Percentiles rank a stretch among this genome's conserved stretches.
phyloP scores from a whole-genome alignment of 2,329 filamentous ascomycete genomes.

The Colletotrichum abscissum region DNA sequence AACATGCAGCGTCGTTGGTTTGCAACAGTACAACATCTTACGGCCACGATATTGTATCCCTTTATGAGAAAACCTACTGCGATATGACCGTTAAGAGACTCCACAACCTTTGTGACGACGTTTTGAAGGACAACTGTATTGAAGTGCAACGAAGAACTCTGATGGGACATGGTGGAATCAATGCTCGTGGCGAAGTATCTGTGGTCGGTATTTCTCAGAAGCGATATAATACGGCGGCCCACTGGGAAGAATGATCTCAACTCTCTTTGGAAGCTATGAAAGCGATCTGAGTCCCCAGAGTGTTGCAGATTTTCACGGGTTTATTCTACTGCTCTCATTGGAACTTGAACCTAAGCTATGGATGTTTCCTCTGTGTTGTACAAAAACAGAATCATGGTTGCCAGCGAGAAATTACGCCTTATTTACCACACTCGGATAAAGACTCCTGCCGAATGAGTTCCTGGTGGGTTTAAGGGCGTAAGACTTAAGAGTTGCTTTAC shows the following conservation, averaged over 20 bases:
- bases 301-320: no score
- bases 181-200: neutral
- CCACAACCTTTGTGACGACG: constrained; percentile 41
- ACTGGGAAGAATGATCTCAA: neutral
- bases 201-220: neutral
- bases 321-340: no score
- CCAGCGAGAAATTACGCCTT: no score
- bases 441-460: no score
- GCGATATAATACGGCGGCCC: neutral
- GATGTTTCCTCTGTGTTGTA: no score
- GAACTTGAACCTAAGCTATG: no score
- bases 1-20: constrained; percentile 44
- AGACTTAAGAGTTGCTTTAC: no score
- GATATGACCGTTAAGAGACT: constrained; percentile 44
- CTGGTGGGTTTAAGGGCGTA: no score
- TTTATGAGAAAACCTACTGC: constrained; percentile 44
- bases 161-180: neutral
- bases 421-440: no score
- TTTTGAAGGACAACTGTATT: neutral
- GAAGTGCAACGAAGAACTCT: constrained; percentile 6
- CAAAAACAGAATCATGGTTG: no score
- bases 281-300: no score
- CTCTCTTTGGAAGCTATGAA: no score
- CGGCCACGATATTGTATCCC: constrained; percentile 47
- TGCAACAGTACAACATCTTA: constrained; percentile 43